These are phyloP conservation scores for Peronosclerospora sorghi DNA, from an alignment of 352 stramenopile species.

Conservation along the genomic window DNA sequence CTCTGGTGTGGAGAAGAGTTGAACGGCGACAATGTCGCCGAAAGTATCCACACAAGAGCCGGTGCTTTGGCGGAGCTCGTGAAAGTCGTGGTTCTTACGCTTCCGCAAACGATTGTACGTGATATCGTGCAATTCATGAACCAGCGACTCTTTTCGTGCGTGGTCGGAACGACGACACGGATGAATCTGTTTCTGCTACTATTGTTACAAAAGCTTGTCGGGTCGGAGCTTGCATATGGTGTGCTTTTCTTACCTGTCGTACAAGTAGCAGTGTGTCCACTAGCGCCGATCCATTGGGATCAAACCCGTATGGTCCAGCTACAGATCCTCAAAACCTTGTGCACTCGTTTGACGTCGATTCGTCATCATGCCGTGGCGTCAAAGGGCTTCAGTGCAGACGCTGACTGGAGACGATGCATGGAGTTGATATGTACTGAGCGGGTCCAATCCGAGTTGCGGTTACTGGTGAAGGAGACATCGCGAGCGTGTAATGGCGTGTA, in stretches of 20 bases:
- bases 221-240: constrained; percentile 15
- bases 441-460: constrained; percentile 32
- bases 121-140: constrained; percentile 31
- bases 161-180: constrained; percentile 14
- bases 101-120: constrained; percentile 6
- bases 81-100: constrained; percentile 25
- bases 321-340: constrained; percentile 38
- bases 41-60: constrained; percentile 18
- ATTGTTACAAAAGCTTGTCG: constrained; percentile 37
- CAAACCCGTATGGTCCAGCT: constrained; percentile 38
- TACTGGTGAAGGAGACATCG: constrained; percentile 10
- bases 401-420: constrained; percentile 17
- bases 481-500: constrained; percentile 1
- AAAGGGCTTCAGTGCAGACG: background rate
- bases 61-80: constrained; percentile 37
- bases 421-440: constrained; percentile 39
- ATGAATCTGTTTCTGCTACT: constrained; percentile 48
- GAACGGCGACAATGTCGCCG: too few species aligned
- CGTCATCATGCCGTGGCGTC: constrained; percentile 3
- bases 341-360: constrained; percentile 19
- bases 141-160: constrained; percentile 39
- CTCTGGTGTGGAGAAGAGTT: constrained; percentile 46
- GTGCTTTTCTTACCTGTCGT: constrained; percentile 21
- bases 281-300: constrained; percentile 19
- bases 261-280: constrained; percentile 31